Conservation (phyloP, 129 eudicot species). For the Calendula officinalis region DNA sequence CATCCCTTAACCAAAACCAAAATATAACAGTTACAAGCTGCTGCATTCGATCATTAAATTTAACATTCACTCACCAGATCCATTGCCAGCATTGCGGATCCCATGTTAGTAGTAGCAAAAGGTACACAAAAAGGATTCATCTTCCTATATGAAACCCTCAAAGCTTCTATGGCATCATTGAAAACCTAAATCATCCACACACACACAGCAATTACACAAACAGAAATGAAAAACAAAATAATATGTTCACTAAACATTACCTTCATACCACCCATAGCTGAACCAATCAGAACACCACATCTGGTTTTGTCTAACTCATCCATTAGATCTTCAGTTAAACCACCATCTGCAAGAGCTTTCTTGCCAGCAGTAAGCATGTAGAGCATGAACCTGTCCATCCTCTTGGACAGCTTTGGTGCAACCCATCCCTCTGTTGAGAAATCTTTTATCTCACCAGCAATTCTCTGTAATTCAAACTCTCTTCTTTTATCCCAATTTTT, state of each 20-base stretch:
- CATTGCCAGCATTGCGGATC: constrained; percentile 97
- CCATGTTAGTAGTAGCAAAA: constrained; percentile 95
- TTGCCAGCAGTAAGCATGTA: constrained; percentile 98
- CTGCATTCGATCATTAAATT: not conserved
- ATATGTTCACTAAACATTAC: constrained; percentile 21
- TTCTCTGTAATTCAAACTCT: constrained; percentile 50
- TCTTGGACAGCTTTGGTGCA: constrained; percentile 81
- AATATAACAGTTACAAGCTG: too few relatives aligned
- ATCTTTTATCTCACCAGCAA: constrained; percentile 94
- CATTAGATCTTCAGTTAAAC: constrained; percentile 65
- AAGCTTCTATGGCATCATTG: constrained; percentile 92
- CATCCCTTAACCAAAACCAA: constrained; percentile 56
- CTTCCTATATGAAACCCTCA: constrained; percentile 85
- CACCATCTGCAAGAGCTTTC: constrained; percentile 86
- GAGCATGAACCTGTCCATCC: constrained; percentile 94
- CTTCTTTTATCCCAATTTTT: constrained; percentile 4
- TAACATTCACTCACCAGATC: constrained; percentile 56
- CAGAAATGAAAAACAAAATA: not conserved
- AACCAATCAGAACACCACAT: constrained; percentile 93
- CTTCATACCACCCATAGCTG: constrained; percentile 98
- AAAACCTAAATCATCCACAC: constrained; percentile 53
- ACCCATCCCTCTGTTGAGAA: constrained; percentile 90
- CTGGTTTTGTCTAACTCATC: constrained; percentile 59
- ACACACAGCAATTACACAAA: not conserved
- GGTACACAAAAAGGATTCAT: constrained; percentile 98